Evolutionary conservation across 2,329 filamentous ascomycete species (phyloP).

Genomic region (Hypocreales sp.): DNA sequence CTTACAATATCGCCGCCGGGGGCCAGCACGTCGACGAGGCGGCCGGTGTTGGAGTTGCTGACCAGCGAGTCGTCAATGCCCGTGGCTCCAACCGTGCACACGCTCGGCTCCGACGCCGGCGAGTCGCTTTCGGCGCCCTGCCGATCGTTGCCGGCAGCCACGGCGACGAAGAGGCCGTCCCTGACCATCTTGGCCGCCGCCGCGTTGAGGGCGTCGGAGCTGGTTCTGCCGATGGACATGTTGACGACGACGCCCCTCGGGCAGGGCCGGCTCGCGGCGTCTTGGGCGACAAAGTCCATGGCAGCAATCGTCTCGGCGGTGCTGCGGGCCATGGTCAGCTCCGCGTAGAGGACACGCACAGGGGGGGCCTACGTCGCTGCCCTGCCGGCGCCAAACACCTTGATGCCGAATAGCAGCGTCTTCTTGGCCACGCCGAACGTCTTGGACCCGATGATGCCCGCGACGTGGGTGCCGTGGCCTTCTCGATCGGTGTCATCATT

Average conservation of each 20-base stretch:
- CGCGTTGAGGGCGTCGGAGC: slow-evolving; percentile 28
- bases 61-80: slow-evolving; percentile 19
- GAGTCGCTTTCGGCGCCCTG: slow-evolving; percentile 26
- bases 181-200: slow-evolving; percentile 26
- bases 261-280: slow-evolving; percentile 19
- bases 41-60: slow-evolving; percentile 34
- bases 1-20: slow-evolving; percentile 29
- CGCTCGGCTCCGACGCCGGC: slow-evolving; percentile 25
- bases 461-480: slow-evolving; percentile 32
- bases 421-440: slow-evolving; percentile 30
- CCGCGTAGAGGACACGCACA: too few relatives aligned
- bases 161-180: slow-evolving; percentile 32
- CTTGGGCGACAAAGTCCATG: slow-evolving; percentile 24
- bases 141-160: slow-evolving; percentile 37
- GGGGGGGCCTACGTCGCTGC: slow-evolving; percentile 17
- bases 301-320: too few relatives aligned
- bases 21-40: slow-evolving; percentile 30
- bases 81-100: slow-evolving; percentile 35
- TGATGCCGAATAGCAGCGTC: slow-evolving; percentile 25
- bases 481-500: slow-evolving; percentile 22
- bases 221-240: slow-evolving; percentile 36
- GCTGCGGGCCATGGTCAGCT: too few relatives aligned
- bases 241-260: slow-evolving; percentile 30
- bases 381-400: slow-evolving; percentile 24
- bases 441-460: slow-evolving; percentile 25